Evolutionary conservation across 2,329 filamentous ascomycete genomes (phyloP).

Genomic region (Calonectria multiphialidica): DNA sequence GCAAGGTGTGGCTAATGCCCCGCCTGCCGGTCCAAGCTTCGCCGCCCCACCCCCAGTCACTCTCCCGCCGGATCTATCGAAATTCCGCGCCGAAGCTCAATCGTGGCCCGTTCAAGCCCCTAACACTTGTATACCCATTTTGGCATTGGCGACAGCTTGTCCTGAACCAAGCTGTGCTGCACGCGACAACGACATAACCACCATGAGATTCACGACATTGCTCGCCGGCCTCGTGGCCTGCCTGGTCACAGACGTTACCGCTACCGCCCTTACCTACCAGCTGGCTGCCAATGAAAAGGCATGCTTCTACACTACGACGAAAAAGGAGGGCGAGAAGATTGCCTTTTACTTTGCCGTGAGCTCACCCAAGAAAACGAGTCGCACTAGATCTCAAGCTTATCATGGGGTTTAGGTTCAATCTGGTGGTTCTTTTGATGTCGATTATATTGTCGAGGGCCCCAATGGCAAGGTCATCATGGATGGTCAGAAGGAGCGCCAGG

Average conservation of each 20-base stretch:
- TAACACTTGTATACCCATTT: conserved; percentile 32
- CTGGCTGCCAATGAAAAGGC: conserved; percentile 91
- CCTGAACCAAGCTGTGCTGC: conserved; percentile 40
- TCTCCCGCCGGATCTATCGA: conserved; percentile 36
- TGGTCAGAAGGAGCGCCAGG: conserved; percentile 91
- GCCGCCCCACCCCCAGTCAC: conserved; percentile 11
- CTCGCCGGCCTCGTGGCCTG: conserved; percentile 78
- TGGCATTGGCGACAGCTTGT: conserved; percentile 46
- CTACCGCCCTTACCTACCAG: conserved; percentile 95
- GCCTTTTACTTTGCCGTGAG: conserved; percentile 98
- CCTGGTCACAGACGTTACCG: conserved; percentile 77
- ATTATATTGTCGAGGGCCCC: conserved; percentile 89
- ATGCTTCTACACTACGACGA: conserved; percentile 90
- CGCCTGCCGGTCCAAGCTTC: neutral
- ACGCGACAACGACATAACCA: conserved; percentile 46
- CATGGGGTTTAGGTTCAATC: conserved; percentile 84
- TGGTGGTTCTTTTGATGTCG: conserved; percentile 96
- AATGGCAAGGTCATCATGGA: conserved; percentile 84
- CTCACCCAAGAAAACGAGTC: conserved; percentile 30
- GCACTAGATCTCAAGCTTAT: conserved; percentile 23
- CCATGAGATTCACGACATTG: conserved; percentile 75
- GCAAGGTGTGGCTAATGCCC: conserved; percentile 34
- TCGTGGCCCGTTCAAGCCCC: conserved; percentile 43
- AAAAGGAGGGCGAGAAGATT: conserved; percentile 86
- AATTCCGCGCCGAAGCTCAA: conserved; percentile 45